phyloP scores from a whole-genome alignment of 1,284 basidiomycete genomes.

The Caloboletus firmus region DNA sequence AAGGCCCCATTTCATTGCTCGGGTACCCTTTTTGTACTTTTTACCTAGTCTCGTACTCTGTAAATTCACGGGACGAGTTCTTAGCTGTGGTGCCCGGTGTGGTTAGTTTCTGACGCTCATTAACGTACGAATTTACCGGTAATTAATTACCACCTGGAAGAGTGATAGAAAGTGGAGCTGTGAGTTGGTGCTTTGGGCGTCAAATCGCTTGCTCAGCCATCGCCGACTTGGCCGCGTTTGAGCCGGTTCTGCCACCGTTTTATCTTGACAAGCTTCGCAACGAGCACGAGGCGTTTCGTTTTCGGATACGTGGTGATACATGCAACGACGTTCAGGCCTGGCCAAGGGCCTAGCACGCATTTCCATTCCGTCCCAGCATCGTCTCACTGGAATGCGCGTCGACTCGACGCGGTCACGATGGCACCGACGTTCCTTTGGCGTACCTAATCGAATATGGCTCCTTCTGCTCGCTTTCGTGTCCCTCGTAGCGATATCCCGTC shows the following conservation, averaged over 20 bases:
- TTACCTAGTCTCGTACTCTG: too few species aligned
- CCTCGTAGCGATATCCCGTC: conserved; percentile 63
- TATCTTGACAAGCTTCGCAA: conserved; percentile 1
- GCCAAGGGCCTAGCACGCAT: conserved; percentile 55
- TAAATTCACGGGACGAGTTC: neutral
- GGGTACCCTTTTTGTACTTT: neutral
- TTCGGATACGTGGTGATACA: conserved; percentile 24
- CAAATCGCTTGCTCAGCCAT: neutral
- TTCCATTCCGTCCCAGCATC: conserved; percentile 44
- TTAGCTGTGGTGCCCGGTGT: neutral
- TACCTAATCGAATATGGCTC: conserved; percentile 72
- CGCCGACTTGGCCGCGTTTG: neutral
- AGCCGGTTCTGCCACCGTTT: neutral
- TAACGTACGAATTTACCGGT: neutral
- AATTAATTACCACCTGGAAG: neutral
- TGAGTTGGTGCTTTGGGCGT: neutral
- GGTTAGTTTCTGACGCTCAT: neutral
- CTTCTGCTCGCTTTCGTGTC: conserved; percentile 55
- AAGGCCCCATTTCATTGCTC: neutral
- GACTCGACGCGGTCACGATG: conserved; percentile 44
- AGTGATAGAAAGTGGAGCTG: neutral
- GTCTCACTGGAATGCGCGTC: conserved; percentile 44
- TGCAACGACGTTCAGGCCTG: conserved; percentile 55
- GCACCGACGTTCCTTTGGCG: conserved; percentile 56
- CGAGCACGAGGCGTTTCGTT: conserved; percentile 2